Evolutionary conservation across 176 grass and related monocot genomes (phyloP).

Genomic region (Ensete ventricosum): DNA sequence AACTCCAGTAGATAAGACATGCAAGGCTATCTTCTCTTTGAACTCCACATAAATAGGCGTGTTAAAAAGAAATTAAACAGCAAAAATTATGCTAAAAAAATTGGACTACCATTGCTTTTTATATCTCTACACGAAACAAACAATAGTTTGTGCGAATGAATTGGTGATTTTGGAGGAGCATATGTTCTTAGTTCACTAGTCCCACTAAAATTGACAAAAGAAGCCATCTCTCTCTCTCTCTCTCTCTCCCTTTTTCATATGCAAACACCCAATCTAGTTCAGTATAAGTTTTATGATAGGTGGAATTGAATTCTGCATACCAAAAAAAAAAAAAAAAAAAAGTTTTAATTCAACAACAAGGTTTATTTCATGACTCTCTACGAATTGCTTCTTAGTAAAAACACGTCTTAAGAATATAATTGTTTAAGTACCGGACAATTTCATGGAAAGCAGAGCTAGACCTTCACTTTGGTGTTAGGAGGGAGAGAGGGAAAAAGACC

Average conservation of each 20-base stretch:
- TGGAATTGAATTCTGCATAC: background rate
- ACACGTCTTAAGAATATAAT: background rate
- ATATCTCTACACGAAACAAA: background rate
- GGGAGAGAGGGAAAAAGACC: background rate
- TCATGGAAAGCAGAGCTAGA: conserved; percentile 7
- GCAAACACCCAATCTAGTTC: background rate
- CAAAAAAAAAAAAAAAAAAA: background rate
- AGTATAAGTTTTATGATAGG: background rate
- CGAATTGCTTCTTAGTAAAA: background rate
- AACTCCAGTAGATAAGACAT: too few relatives aligned
- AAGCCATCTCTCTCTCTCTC: background rate
- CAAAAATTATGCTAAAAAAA: too few relatives aligned
- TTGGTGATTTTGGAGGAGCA: background rate
- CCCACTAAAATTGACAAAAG: background rate
- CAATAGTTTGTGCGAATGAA: background rate
- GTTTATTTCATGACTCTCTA: background rate
- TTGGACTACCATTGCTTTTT: too few relatives aligned
- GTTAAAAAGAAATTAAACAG: too few relatives aligned
- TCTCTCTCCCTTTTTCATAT: background rate
- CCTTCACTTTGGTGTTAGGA: background rate
- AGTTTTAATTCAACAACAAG: background rate
- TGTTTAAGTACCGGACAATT: background rate
- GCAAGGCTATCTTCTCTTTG: too few relatives aligned
- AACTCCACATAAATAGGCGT: too few relatives aligned
- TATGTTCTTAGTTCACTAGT: background rate